A percentile compares a stretch with the other conserved stretches of the same genome.
These are phyloP conservation scores for Helicostylum pulchrum DNA, from an alignment of 192 early-diverging fungal genomes.

Conservation along the genomic window DNA sequence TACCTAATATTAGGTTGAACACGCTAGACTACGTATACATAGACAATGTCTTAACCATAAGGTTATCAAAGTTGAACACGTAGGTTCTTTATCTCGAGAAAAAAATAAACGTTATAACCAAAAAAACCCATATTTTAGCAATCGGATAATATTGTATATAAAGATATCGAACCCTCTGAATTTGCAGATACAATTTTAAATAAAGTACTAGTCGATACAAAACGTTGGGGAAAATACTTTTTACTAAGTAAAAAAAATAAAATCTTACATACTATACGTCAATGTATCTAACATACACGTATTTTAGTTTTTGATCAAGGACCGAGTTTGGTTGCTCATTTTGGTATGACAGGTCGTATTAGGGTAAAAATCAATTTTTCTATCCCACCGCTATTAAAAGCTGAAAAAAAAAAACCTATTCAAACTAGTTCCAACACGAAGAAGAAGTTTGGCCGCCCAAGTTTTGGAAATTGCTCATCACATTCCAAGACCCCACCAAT, in stretches of 20 bases:
- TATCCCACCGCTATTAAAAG: background rate
- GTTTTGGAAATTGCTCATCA: slow-evolving; percentile 63
- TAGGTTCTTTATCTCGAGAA: slow-evolving; percentile 9
- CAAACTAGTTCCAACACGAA: slow-evolving; percentile 28
- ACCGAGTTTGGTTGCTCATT: slow-evolving; percentile 57
- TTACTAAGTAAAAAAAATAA: slow-evolving; percentile 39
- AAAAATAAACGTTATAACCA: background rate
- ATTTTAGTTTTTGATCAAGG: slow-evolving; percentile 38
- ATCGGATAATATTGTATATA: slow-evolving; percentile 51
- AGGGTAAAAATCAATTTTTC: slow-evolving; percentile 23
- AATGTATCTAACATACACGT: no score
- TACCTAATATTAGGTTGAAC: slow-evolving; percentile 54
- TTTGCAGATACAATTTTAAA: slow-evolving; percentile 40
- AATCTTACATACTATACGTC: background rate
- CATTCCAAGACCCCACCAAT: slow-evolving; percentile 26
- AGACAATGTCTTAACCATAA: slow-evolving; percentile 45
- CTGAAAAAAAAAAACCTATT: background rate
- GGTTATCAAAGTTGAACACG: slow-evolving; percentile 46
- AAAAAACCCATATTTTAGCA: slow-evolving; percentile 5
- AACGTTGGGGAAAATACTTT: slow-evolving; percentile 77
- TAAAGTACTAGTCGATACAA: slow-evolving; percentile 55
- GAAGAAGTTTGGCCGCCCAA: slow-evolving; percentile 58
- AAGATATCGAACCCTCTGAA: slow-evolving; percentile 27
- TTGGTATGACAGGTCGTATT: slow-evolving; percentile 73
- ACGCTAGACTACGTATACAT: slow-evolving; percentile 56